phyloP scores from a whole-genome alignment of 305 asterid genomes.

The Fraxinus dipetala region DNA sequence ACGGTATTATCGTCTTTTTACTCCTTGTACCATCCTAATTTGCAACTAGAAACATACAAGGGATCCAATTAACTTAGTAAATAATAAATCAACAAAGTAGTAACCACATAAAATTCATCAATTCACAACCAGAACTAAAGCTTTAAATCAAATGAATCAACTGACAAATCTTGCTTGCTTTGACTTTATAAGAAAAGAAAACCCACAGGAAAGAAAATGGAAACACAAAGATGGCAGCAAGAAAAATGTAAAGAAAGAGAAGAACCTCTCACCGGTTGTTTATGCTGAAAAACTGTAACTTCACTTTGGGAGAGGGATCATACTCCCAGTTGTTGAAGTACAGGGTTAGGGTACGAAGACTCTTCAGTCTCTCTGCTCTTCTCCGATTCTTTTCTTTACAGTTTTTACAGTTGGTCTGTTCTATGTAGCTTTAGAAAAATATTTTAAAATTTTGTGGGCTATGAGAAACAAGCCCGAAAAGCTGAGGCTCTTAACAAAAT shows the following conservation, averaged over 20 bases:
- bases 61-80: background rate
- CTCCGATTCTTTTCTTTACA: background rate
- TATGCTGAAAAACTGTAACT: background rate
- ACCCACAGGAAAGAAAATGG: background rate
- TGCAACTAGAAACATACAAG: background rate
- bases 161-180: background rate
- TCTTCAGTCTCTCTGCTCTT: background rate
- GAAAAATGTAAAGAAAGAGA: background rate
- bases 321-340: background rate
- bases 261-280: background rate
- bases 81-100: background rate
- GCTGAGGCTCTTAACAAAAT: background rate
- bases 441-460: background rate
- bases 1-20: background rate
- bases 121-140: background rate
- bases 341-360: background rate
- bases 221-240: background rate
- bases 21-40: background rate
- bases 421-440: background rate
- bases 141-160: background rate
- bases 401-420: background rate
- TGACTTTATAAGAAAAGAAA: background rate
- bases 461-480: background rate
- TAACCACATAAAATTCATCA: background rate
- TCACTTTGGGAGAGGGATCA: background rate